phyloP scores from a whole-genome alignment of 1,139 yeast genomes.

The Scheffersomyces segobiensis region DNA sequence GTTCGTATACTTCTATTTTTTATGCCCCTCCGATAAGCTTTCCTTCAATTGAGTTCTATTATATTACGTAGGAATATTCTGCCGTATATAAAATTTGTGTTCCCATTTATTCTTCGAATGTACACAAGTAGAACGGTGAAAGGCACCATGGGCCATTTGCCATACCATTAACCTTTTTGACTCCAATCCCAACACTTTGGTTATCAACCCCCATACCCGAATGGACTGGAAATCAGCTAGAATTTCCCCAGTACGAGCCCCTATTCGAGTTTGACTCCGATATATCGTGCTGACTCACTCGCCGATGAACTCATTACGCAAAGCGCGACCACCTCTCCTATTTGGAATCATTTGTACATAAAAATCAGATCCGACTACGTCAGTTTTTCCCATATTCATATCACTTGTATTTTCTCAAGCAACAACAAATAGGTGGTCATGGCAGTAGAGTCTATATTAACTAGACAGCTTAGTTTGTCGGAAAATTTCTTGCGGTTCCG shows the following conservation, averaged over 20 bases:
- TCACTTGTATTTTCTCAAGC: background rate
- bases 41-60: too few relatives aligned
- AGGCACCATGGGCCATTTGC: background rate
- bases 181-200: background rate
- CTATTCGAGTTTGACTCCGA: background rate
- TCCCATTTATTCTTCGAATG: background rate
- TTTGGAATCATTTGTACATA: conserved; percentile 1
- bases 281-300: background rate
- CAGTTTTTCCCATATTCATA: background rate
- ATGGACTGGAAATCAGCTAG: background rate
- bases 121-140: background rate
- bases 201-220: background rate
- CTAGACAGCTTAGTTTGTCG: conserved; percentile 29
- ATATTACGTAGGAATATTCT: background rate
- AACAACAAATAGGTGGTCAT: background rate
- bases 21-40: background rate
- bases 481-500: conserved; percentile 41
- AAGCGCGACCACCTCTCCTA: background rate
- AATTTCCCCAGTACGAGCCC: background rate
- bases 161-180: background rate
- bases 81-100: background rate
- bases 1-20: background rate
- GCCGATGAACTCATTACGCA: background rate
- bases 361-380: background rate
- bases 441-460: conserved; percentile 8